Evolutionary conservation across 192 early-diverging fungal species (phyloP).

Genomic region (Chytriomyces sp.): DNA sequence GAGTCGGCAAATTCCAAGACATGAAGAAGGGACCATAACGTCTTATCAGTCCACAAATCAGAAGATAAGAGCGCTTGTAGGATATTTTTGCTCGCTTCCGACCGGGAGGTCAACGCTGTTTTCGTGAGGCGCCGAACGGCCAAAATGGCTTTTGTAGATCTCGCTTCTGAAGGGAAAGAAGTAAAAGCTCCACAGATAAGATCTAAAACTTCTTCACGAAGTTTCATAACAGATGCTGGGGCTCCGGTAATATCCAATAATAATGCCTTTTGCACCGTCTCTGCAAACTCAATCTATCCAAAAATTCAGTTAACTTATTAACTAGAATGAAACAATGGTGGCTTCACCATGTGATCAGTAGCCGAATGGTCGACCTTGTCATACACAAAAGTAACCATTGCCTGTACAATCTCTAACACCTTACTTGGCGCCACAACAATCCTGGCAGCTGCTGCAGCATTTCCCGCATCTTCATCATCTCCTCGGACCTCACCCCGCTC

Average conservation of each 20-base stretch:
- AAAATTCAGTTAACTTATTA: neutral
- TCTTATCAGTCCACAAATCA: neutral
- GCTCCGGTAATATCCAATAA: neutral
- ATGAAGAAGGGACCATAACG: neutral
- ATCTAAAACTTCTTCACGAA: neutral
- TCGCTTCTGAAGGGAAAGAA: neutral
- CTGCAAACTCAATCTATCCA: neutral
- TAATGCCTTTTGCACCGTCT: neutral
- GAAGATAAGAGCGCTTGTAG: neutral
- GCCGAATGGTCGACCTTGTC: neutral
- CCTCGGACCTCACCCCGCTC: neutral
- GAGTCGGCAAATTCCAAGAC: neutral
- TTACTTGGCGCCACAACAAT: conserved; percentile 18
- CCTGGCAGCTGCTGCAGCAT: neutral
- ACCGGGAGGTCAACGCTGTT: neutral
- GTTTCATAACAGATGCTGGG: neutral
- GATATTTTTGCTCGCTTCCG: neutral
- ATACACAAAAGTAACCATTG: conserved; percentile 4
- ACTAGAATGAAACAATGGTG: neutral
- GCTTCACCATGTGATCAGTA: neutral
- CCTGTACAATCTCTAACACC: conserved; percentile 5
- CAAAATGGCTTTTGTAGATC: neutral
- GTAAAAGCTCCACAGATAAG: neutral
- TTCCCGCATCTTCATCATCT: neutral
- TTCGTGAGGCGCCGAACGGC: neutral